Base-by-base conservation (phyloP, 257 asterid genomes). In the Hygrophila difformis region DNA sequence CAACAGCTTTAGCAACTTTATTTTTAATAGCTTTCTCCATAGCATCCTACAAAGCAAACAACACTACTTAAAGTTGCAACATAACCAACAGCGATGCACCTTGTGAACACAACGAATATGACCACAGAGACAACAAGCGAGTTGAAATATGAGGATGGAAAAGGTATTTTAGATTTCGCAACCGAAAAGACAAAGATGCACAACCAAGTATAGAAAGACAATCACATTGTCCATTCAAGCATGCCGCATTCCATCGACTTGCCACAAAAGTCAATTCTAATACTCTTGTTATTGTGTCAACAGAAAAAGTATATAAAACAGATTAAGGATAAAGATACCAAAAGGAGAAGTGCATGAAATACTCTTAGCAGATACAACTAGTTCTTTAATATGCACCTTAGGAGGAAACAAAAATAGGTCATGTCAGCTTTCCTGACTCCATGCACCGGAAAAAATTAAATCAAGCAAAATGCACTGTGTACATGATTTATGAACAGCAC, bases 21-120 rank as follows among this genome's bases (percentile, higher is more conserved):
- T 83, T 77, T 66, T 91, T 91, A 56, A 91, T 91, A 51, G 95
- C 99, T 72, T 91, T 91, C 72, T 91, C 97, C 97, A 91, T 91
- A 19, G 94, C 95, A 76, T 91, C 99, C 99, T 86, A 73, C 48
- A 69, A 63, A 45, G 47, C 31, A 57, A 48, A 67, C 39, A 49
- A 9, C 13, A 46, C 22, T 35, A 20, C 22, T 43, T 21, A 52
- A 51, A n/a, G 50, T 16, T 53, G 33, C 31, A 45, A 20, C 21
- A 57, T 23, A 28, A 16, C 38, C 39, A 6, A 45, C n/a, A 24
- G 4, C 51, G 50, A 19, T 31, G 6, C 43, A 50, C 34, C 53
- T 43, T 16, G 43, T n/a, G 37, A 31, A 44, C 43, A 18, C 47
- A 56, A 52, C 12, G 14, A 49, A 33, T 20, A 40, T 23, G 56